Conservation (phyloP, 208 protist species). For the Plasmodiophora brassicae region DNA sequence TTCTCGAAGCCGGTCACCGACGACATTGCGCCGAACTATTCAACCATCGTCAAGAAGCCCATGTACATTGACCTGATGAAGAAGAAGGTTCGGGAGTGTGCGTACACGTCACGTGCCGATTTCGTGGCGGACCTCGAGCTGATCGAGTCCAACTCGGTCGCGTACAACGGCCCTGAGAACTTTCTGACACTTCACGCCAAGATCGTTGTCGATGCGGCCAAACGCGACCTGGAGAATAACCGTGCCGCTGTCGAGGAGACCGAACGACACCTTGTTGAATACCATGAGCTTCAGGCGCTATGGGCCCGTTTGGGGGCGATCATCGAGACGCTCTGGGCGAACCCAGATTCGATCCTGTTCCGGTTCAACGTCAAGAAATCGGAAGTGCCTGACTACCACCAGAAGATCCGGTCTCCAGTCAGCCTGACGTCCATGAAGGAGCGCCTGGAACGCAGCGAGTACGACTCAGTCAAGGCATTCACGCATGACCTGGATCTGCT, state of each 20-base stretch:
- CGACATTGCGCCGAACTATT: slow-evolving; percentile 30
- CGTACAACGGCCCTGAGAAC: slow-evolving; percentile 19
- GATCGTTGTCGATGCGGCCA: slow-evolving; percentile 1
- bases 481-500: background rate
- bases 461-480: background rate
- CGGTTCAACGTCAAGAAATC: slow-evolving; percentile 23
- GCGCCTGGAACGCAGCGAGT: background rate
- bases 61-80: slow-evolving; percentile 20
- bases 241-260: background rate
- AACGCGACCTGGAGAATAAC: background rate
- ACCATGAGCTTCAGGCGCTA: background rate
- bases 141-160: background rate
- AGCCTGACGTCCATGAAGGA: slow-evolving; percentile 24
- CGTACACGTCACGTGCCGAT: background rate
- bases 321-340: background rate
- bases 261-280: background rate
- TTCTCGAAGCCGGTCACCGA: slow-evolving; percentile 17
- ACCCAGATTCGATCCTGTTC: background rate
- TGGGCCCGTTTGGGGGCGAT: background rate
- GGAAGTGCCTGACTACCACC: background rate
- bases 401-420: background rate
- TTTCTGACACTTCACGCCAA: background rate
- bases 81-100: slow-evolving; percentile 15
- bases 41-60: background rate
- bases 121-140: slow-evolving; percentile 13